phyloP scores from a whole-genome alignment of 2,329 filamentous ascomycete genomes.

The Daldinia eschscholtzii region DNA sequence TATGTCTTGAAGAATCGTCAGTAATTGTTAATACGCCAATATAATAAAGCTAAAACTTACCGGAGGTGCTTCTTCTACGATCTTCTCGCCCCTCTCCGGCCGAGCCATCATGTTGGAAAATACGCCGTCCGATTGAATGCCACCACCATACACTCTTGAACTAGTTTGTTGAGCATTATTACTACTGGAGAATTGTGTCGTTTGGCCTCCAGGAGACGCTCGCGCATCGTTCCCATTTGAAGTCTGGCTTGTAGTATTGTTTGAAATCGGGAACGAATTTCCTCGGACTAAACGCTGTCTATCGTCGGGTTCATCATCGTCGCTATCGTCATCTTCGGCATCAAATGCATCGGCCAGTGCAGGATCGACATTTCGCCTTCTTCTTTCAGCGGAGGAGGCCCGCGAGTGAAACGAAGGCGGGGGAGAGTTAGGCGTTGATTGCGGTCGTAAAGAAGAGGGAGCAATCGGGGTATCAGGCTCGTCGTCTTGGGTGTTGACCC shows the following conservation, averaged over 20 bases:
- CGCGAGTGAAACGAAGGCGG: constrained; percentile 91
- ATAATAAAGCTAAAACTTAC: constrained; percentile 66
- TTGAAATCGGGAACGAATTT: constrained; percentile 57
- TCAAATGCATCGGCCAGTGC: constrained; percentile 95
- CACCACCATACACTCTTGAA: constrained; percentile 75
- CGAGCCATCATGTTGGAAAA: constrained; percentile 96
- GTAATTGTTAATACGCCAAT: constrained; percentile 12
- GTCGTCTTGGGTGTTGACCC: constrained; percentile 71
- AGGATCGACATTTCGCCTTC: constrained; percentile 70
- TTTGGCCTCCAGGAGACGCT: constrained; percentile 36
- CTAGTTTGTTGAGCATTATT: constrained; percentile 50
- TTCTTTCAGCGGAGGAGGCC: constrained; percentile 73
- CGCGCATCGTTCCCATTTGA: constrained; percentile 39
- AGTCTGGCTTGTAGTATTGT: constrained; percentile 36
- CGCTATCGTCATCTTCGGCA: constrained; percentile 78
- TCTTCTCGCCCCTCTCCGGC: constrained; percentile 81
- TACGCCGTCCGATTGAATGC: constrained; percentile 89
- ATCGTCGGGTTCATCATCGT: constrained; percentile 82
- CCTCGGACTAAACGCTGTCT: constrained; percentile 87
- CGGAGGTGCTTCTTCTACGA: constrained; percentile 89
- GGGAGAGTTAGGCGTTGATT: constrained; percentile 68
- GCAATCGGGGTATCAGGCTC: constrained; percentile 57
- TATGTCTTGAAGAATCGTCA: constrained; percentile 77
- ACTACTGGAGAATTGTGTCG: constrained; percentile 51
- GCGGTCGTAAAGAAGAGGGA: constrained; percentile 50